Base-by-base conservation (phyloP, 2,329 filamentous ascomycete species). In the Hypoxylon sp. region DNA sequence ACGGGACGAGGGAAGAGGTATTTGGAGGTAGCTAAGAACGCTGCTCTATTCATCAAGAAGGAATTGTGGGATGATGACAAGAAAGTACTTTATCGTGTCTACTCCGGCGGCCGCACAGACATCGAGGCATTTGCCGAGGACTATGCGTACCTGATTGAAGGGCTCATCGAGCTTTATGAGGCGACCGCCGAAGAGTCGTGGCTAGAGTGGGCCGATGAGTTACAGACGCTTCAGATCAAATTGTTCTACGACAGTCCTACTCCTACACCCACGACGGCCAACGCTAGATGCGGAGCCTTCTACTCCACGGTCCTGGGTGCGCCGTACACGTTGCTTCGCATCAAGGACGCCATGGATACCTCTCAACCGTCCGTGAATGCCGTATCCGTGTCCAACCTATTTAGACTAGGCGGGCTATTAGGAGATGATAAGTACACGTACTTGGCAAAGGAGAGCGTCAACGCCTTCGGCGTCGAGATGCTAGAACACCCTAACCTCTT, bases 281-380 rank as follows among this genome's bases (percentile, higher is more conserved):
- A 79, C 66, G 80, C 81, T 33, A 78, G 79, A 35, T 83, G 82
- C 27, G 88, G 88, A 46, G 93, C 88, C 33, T 96, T 95, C 85
- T 96, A 92, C 82, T 90, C 90, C 3, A 94, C 92, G 1, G 82
- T 86, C 3, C 81, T 84, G 11, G 81, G 85, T 46, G 89, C 91
- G 8, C 83, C 89, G 0, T 89, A 94, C 75, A 87, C 91, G 30
- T 91, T 98, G 66, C 88, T 98, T 67, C 91, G 95, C 25, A 87
- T 98, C 55, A 99, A 99, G 81, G 94, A 97, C 70, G 96, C 94
- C 71, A 98, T 98, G 87, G 96, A 99, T 79, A 93, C 93, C 4
- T 91, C 94, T 1, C 91, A 96, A 67, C 96, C 96, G 0, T 96
- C 94, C 0, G 92, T 93, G 57, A 99, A 99, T 77, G 94, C 93